These are phyloP conservation scores for Cymbopogon citratus DNA, from an alignment of 176 grass and related monocot species.

Conservation along the genomic window DNA sequence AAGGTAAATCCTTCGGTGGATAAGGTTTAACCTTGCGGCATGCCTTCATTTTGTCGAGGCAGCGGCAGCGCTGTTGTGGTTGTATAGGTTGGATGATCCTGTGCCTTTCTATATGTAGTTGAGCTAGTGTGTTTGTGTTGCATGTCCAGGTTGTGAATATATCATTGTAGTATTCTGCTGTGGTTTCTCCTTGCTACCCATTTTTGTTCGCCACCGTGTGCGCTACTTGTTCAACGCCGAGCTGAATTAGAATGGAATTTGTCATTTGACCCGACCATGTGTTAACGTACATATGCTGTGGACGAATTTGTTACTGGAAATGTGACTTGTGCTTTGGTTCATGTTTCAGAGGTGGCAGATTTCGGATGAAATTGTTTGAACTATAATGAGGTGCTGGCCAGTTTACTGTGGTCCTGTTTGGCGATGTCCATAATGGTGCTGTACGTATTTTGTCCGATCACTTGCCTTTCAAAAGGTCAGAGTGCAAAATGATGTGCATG, in stretches of 20 bases:
- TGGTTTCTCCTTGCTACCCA: neutral
- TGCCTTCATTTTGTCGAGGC: conserved; percentile 46
- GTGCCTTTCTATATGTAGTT: conserved; percentile 37
- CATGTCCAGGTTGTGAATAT: conserved; percentile 67
- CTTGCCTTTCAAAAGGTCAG: neutral
- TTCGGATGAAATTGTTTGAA: neutral
- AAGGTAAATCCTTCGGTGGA: conserved; percentile 37
- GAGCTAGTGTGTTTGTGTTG: conserved; percentile 40
- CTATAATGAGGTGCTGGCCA: neutral
- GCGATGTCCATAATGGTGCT: neutral
- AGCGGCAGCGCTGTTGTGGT: conserved; percentile 44
- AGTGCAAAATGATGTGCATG: neutral
- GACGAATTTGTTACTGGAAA: neutral
- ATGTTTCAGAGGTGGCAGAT: neutral
- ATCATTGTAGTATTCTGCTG: conserved; percentile 28
- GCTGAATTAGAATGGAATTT: conserved; percentile 24
- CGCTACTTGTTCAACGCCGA: neutral
- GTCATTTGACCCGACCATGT: neutral
- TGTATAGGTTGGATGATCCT: conserved; percentile 54
- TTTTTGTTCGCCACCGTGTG: neutral
- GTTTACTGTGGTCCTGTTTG: neutral
- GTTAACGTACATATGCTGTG: neutral
- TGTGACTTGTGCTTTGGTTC: no score
- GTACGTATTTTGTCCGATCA: neutral
- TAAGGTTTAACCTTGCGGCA: conserved; percentile 43